Evolutionary conservation across 2,329 filamentous ascomycete genomes (phyloP), one percentile per base, ranked within the genome.

Genomic region (Talaromyces sp.): DNA sequence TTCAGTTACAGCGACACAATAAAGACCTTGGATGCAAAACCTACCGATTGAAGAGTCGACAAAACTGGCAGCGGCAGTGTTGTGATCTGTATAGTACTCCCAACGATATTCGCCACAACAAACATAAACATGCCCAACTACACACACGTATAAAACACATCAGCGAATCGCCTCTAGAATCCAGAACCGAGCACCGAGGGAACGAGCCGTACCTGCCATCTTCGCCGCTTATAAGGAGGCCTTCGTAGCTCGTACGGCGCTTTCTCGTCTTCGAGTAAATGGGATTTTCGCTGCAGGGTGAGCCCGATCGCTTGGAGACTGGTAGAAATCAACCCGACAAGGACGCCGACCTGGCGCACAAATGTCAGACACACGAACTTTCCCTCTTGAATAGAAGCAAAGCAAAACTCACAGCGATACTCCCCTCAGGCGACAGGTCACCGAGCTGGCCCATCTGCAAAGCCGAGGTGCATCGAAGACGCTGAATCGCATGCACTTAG

Each of bases 231-330:
- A 77, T 97, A 95, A 4, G 94, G 91, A 51, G 94, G 93, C 63
- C 93, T 84, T 67, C 90, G 88, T 62, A 88, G 80, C 76, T 94
- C 86, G 73, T 91, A 88, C 31, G 83, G 80, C 56, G 86, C 85
- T 76, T 96, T 96, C 79, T 95, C 91, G 79, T 99, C 94, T 80
- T 99, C 94, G 71, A 97, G 87, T 67, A 99, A 88, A 78, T 99
- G 94, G 65, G 94, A 97, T 78, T 99, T 97, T 74, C 94, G 91
- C 78, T 99, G 94, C 27, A 99, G 83, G 32, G 94, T 99, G 65
- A 99, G 84, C 66, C 94, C 94, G 69, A 99, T 82, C 74, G 92
- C 96, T 76, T 99, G 94, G 26, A 97, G 85, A 74, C 92, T 94
- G 62, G 94, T 97, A 61, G 93, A 97, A 67, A 97, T 75, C 65